Evolutionary conservation across 352 stramenopile species (phyloP).

Genomic region (Globisporangium parvum): DNA sequence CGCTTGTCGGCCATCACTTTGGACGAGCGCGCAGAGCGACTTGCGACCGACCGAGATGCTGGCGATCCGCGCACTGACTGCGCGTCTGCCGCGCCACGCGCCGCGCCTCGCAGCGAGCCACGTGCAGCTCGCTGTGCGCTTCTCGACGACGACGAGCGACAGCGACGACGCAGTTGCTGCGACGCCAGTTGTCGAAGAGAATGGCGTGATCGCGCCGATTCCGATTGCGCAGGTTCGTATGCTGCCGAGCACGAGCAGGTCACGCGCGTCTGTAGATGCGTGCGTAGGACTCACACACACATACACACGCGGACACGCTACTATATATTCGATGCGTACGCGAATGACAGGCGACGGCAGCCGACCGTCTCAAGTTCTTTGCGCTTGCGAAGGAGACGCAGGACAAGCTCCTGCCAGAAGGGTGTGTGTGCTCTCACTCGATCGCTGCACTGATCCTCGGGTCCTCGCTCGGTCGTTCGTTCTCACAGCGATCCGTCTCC

Average conservation of each 20-base stretch:
- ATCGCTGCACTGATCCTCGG: too few species aligned
- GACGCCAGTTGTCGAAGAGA: slow-evolving; percentile 20
- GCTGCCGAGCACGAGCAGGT: neutral
- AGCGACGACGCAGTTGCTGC: slow-evolving; percentile 15
- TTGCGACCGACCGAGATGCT: slow-evolving; percentile 29
- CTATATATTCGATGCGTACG: neutral
- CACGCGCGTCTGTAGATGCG: neutral
- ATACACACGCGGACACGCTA: neutral
- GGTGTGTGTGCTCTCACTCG: slow-evolving; percentile 15
- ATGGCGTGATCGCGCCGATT: slow-evolving; percentile 47
- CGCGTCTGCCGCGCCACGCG: slow-evolving; percentile 20
- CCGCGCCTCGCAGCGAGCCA: slow-evolving; percentile 19
- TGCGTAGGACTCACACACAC: neutral
- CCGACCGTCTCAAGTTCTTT: slow-evolving; percentile 77
- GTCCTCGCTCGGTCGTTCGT: neutral
- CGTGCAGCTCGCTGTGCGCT: slow-evolving; percentile 27
- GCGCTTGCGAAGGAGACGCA: slow-evolving; percentile 68
- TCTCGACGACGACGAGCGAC: slow-evolving; percentile 16
- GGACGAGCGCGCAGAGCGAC: neutral
- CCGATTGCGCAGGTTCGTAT: slow-evolving; percentile 47
- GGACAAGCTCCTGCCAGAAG: slow-evolving; percentile 68
- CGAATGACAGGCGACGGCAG: slow-evolving; percentile 40
- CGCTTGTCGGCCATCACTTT: slow-evolving; percentile 14
- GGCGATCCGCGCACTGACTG: slow-evolving; percentile 48
- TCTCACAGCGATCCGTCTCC: neutral